Conservation (phyloP, 2,329 filamentous ascomycete genomes). For the Colletotrichum spaethianum region DNA sequence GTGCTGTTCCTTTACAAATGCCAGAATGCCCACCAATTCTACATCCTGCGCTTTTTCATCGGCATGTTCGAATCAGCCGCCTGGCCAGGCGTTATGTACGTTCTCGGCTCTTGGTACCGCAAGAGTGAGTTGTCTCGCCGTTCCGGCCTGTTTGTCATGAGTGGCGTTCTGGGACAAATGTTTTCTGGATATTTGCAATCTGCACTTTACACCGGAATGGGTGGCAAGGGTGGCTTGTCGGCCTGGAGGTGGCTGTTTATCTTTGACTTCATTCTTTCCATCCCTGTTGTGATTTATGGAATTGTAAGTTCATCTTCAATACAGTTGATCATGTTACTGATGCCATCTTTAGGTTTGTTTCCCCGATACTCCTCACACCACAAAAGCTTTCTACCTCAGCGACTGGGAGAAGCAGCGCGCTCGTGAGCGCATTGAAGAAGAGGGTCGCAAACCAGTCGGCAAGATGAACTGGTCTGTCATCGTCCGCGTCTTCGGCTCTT, state of each 20-base stretch:
- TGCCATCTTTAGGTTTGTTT: conserved; percentile 44
- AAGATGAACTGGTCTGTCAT: conserved; percentile 55
- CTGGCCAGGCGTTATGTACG: conserved; percentile 67
- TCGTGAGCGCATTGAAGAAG: conserved; percentile 76
- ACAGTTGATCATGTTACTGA: not conserved
- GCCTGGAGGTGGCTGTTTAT: conserved; percentile 58
- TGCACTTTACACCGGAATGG: conserved; percentile 51
- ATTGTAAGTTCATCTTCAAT: conserved; percentile 36
- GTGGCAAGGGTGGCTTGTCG: conserved; percentile 51
- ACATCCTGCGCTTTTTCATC: conserved; percentile 67
- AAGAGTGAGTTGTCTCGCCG: conserved; percentile 70
- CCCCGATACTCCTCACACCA: conserved; percentile 60
- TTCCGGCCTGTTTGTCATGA: conserved; percentile 71
- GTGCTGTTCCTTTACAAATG: conserved; percentile 58
- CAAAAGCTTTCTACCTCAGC: conserved; percentile 58
- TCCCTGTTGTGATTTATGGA: conserved; percentile 56
- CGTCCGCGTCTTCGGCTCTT: conserved; percentile 55
- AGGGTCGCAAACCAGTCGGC: conserved; percentile 55
- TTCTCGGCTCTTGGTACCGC: conserved; percentile 73
- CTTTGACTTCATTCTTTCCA: conserved; percentile 53
- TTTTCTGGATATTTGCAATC: conserved; percentile 54
- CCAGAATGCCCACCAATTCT: conserved; percentile 55
- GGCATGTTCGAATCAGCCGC: conserved; percentile 70
- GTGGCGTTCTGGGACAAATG: conserved; percentile 63
- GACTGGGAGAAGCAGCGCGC: conserved; percentile 75